Evolutionary conservation across 2,329 filamentous ascomycete genomes (phyloP).

Genomic region (Colletotrichum sp.): DNA sequence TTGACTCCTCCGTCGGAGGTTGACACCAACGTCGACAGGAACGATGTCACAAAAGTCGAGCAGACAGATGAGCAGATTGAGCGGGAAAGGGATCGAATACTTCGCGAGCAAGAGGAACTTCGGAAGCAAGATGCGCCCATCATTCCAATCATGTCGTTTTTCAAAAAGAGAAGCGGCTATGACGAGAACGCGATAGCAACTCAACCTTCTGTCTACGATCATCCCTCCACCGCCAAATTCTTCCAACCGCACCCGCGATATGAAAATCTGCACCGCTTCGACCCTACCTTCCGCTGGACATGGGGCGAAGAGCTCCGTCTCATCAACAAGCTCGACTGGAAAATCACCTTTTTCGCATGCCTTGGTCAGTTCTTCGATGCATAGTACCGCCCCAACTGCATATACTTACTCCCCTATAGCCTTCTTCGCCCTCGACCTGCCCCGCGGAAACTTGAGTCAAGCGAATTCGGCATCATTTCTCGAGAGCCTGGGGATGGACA

Average conservation of each 20-base stretch:
- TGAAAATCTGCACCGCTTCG: slow-evolving; percentile 38
- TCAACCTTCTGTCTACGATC: slow-evolving; percentile 50
- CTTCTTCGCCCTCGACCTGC: slow-evolving; percentile 29
- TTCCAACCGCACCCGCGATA: slow-evolving; percentile 32
- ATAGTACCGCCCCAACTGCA: fast-evolving
- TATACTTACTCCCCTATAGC: background rate
- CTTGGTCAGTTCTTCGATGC: background rate
- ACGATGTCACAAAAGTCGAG: background rate
- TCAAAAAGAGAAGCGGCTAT: slow-evolving; percentile 21
- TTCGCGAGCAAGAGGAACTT: slow-evolving; percentile 21
- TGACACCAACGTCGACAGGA: background rate
- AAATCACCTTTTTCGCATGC: slow-evolving; percentile 24
- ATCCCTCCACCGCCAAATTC: slow-evolving; percentile 44
- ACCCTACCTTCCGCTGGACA: slow-evolving; percentile 36
- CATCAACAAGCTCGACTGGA: slow-evolving; percentile 33
- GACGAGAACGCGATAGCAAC: slow-evolving; percentile 35
- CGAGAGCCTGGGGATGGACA: slow-evolving; percentile 41
- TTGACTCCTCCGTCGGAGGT: background rate
- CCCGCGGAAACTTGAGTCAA: slow-evolving; percentile 28
- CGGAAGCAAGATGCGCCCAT: slow-evolving; percentile 26
- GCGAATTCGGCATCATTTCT: slow-evolving; percentile 35
- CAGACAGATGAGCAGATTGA: slow-evolving; percentile 11
- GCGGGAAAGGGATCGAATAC: background rate
- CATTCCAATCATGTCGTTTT: slow-evolving; percentile 28
- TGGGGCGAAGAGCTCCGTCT: slow-evolving; percentile 35